Evolutionary conservation across 2,329 filamentous ascomycete species (phyloP).

Genomic region (Pestalotiopsis sp.): DNA sequence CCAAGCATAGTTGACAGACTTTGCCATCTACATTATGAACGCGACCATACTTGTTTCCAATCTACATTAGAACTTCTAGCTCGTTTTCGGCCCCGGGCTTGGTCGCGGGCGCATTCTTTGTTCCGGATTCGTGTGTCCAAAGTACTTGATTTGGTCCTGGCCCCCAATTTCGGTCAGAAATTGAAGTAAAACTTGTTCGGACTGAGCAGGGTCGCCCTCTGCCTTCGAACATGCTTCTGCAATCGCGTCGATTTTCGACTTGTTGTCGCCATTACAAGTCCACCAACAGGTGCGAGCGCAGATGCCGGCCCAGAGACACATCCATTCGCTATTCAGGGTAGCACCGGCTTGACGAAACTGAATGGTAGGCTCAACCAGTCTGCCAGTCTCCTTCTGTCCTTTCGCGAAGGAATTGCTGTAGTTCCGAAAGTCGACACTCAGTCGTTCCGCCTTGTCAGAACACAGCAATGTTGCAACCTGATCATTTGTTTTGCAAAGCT

Average conservation of each 20-base stretch:
- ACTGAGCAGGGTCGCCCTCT: not conserved
- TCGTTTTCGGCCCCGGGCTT: too few relatives aligned
- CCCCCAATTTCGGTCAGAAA: not conserved
- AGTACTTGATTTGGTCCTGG: not conserved
- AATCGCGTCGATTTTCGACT: not conserved
- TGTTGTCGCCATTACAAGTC: not conserved
- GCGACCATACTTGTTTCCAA: too few relatives aligned
- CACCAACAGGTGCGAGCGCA: not conserved
- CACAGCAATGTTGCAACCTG: not conserved
- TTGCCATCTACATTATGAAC: too few relatives aligned
- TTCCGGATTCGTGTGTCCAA: too few relatives aligned
- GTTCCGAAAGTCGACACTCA: not conserved
- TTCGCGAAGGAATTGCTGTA: not conserved
- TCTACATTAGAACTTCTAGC: too few relatives aligned
- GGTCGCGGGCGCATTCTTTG: too few relatives aligned
- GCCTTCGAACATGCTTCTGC: not conserved
- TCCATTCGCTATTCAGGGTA: not conserved
- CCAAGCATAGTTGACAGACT: too few relatives aligned
- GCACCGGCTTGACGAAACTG: constrained; percentile 1
- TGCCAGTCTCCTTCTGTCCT: not conserved
- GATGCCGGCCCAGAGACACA: not conserved
- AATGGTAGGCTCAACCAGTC: not conserved
- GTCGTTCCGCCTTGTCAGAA: not conserved
- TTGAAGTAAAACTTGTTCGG: not conserved
- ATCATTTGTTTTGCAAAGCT: not conserved